These are phyloP conservation scores for Millerozyma acaciae DNA, from an alignment of 805 yeast genomes.

Conservation along the genomic window DNA sequence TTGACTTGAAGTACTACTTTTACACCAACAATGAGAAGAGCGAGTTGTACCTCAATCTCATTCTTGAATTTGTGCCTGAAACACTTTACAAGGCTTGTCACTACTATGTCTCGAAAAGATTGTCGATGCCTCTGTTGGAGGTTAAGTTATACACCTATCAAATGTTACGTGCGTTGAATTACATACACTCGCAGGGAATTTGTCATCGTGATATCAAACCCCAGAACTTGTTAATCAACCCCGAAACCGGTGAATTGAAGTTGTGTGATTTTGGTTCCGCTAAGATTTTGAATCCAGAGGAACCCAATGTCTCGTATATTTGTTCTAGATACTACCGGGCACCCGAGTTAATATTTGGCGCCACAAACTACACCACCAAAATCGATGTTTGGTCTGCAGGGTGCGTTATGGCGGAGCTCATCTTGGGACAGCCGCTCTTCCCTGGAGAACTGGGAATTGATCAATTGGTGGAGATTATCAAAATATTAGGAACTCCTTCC, in stretches of 20 bases:
- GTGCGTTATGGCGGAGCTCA: slow-evolving; percentile 96
- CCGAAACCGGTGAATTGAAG: slow-evolving; percentile 77
- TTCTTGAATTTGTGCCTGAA: slow-evolving; percentile 92
- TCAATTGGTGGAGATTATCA: slow-evolving; percentile 93
- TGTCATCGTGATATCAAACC: slow-evolving; percentile 96
- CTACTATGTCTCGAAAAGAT: slow-evolving; percentile 68
- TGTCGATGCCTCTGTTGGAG: slow-evolving; percentile 84
- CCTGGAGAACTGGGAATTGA: slow-evolving; percentile 98
- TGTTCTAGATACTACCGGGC: slow-evolving; percentile 97
- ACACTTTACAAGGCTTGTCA: slow-evolving; percentile 89
- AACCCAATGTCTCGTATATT: slow-evolving; percentile 93
- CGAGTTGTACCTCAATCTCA: slow-evolving; percentile 83
- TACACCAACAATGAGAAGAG: slow-evolving; percentile 69
- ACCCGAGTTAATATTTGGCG: slow-evolving; percentile 96
- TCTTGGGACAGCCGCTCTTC: slow-evolving; percentile 92
- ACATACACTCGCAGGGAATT: slow-evolving; percentile 72
- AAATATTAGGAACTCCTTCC: slow-evolving; percentile 92
- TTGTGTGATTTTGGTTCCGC: slow-evolving; percentile 97
- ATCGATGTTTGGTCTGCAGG: slow-evolving; percentile 98
- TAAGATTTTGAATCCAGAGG: slow-evolving; percentile 80
- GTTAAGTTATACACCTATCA: slow-evolving; percentile 81
- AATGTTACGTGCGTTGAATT: slow-evolving; percentile 70
- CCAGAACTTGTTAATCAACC: slow-evolving; percentile 83
- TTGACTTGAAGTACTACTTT: slow-evolving; percentile 81
- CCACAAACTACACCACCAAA: slow-evolving; percentile 92